phyloP scores from a whole-genome alignment of 2,329 filamentous ascomycete species.

The Sporothrix protearum region DNA sequence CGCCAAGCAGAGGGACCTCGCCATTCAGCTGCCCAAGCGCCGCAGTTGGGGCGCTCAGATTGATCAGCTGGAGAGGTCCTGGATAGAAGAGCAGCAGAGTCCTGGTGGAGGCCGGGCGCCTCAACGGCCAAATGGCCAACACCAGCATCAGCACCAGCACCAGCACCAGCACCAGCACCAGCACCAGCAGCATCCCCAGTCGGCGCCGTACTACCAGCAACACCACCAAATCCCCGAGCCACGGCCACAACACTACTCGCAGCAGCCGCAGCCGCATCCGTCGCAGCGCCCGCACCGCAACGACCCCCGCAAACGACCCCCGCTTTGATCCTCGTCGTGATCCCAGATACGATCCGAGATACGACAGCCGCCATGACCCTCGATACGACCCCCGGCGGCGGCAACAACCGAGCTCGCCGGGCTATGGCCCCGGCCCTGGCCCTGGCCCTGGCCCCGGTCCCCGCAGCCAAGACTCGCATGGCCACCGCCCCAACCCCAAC shows the following conservation, averaged over 20 bases:
- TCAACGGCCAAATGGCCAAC: background rate
- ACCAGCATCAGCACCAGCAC: no score
- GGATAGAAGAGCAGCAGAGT: constrained; percentile 33
- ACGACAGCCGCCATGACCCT: background rate
- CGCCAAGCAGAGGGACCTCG: constrained; percentile 33
- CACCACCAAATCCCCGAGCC: background rate
- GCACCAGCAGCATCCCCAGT: background rate
- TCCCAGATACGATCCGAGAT: background rate
- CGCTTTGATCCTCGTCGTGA: background rate
- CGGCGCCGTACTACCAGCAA: background rate
- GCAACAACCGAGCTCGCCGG: background rate
- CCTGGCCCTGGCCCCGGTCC: background rate
- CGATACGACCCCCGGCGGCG: background rate
- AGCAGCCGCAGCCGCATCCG: background rate
- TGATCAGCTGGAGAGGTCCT: constrained; percentile 39
- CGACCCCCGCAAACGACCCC: background rate
- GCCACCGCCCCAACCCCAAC: background rate
- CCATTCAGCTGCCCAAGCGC: constrained; percentile 44
- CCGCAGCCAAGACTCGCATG: background rate
- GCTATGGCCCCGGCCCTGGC: background rate
- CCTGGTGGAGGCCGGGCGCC: background rate
- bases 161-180: constrained; percentile 12
- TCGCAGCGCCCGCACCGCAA: background rate
- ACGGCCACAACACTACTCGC: background rate
- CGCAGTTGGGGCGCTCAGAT: constrained; percentile 50